These are phyloP conservation scores for Sporisorium graminicola DNA, from an alignment of 1,284 basidiomycete species.

Conservation along the genomic window DNA sequence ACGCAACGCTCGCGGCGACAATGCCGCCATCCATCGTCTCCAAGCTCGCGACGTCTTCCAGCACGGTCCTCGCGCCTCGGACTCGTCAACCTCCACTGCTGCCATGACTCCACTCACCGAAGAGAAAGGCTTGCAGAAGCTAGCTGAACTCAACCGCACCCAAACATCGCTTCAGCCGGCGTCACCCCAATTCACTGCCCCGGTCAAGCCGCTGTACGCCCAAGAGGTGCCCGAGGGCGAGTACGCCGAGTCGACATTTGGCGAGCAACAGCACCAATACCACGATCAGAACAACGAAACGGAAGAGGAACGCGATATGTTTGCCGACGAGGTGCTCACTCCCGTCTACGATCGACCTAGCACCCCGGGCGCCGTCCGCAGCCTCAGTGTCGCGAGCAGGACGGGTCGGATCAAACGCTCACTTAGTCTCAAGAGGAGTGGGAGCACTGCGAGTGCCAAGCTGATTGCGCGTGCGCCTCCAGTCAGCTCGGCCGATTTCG, in stretches of 20 bases:
- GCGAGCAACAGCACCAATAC: background rate
- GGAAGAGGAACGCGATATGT: slow-evolving; percentile 37
- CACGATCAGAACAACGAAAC: slow-evolving; percentile 10
- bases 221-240: slow-evolving; percentile 17
- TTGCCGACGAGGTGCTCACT: slow-evolving; percentile 18
- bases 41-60: slow-evolving; percentile 41
- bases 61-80: slow-evolving; percentile 10
- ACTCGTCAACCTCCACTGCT: slow-evolving; percentile 17
- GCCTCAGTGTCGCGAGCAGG: slow-evolving; percentile 31
- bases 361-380: slow-evolving; percentile 22
- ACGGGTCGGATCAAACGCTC: slow-evolving; percentile 43
- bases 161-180: background rate
- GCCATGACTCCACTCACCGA: slow-evolving; percentile 19
- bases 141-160: slow-evolving; percentile 20
- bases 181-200: background rate
- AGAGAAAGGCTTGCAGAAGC: slow-evolving; percentile 23
- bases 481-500: slow-evolving; percentile 51
- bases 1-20: slow-evolving; percentile 38
- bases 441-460: slow-evolving; percentile 28
- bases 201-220: slow-evolving; percentile 21
- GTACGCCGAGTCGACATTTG: background rate
- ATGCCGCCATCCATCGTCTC: slow-evolving; percentile 45
- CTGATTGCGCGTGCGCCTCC: slow-evolving; percentile 50
- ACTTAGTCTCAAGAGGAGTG: slow-evolving; percentile 44
- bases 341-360: slow-evolving; percentile 8